Base-by-base conservation (phyloP, 495 filamentous ascomycete species). In the Podospora conica region DNA sequence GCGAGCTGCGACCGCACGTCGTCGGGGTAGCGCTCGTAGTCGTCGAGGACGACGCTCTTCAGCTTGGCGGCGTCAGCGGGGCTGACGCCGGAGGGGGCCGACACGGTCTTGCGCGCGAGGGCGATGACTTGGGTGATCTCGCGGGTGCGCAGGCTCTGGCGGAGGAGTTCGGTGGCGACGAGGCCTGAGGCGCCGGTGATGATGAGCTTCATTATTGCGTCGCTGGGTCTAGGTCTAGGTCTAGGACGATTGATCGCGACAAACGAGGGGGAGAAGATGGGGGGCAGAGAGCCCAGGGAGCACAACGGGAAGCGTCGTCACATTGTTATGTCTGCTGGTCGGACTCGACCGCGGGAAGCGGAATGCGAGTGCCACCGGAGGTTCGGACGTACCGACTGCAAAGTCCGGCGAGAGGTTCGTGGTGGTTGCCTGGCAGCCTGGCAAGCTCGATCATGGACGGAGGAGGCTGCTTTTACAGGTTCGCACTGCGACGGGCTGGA, bases 171-270 rank as follows among this genome's bases (percentile, higher is more conserved):
- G 12, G 74, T 76, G 61, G 77, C 83, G 10, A 85, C 73, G 53
- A 82, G 80, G 54, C 84, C 83, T 24, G 79, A 81, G 3, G 82
- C 76, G 6, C 84, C 83, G 33, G 77, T 75, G 27, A 86, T 67
- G 60, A 85, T 79, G 58, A 85, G 77, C 68, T 85, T 86, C 84
- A 85, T 86, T 62, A 24, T 62, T 12, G 15, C 3, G 40, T n/a
- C 6, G 40, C 0, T 5, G 40, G 40, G 18, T 48, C n/a, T n/a
- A 4, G 15, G 28, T 9, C n/a, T n/a, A n/a, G n/a, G n/a, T 10
- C 28, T 9, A 2, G 28, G 15, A 3, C 0, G 6, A n/a, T n/a
- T n/a, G 18, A n/a, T 8, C 3, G 6, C 5, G 15, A 2, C 29
- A 3, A 3, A 3, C 3, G 15, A 7, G 33, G 15, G 8, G 18